phyloP scores from a whole-genome alignment of 495 filamentous ascomycete genomes.

The Trichoderma gamsii region DNA sequence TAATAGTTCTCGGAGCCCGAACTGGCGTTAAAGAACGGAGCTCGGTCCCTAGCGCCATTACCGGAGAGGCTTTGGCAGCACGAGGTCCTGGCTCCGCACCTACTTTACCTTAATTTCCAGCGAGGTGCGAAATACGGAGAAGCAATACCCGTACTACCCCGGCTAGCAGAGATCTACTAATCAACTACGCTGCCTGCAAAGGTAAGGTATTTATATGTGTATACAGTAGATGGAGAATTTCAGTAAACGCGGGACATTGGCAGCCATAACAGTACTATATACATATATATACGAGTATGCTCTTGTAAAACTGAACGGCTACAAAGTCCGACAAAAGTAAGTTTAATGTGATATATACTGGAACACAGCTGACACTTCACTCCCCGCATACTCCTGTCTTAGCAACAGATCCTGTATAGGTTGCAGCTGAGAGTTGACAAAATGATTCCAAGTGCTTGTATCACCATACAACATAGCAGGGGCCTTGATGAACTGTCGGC shows the following conservation, averaged over 20 bases:
- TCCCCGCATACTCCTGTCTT: conserved; percentile 73
- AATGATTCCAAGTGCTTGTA: conserved; percentile 98
- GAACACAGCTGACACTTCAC: conserved; percentile 80
- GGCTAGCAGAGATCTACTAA: too few species aligned
- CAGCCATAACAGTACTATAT: not conserved
- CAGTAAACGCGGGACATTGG: too few species aligned
- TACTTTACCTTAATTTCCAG: too few species aligned
- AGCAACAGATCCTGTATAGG: conserved; percentile 88
- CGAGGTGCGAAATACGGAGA: too few species aligned
- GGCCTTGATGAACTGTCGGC: conserved; percentile 79
- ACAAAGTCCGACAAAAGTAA: not conserved
- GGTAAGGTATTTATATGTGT: too few species aligned
- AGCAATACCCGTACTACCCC: too few species aligned
- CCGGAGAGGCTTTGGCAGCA: not conserved
- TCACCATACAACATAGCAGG: conserved; percentile 95
- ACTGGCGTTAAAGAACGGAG: not conserved
- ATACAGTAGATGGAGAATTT: too few species aligned
- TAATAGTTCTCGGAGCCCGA: conserved; percentile 4
- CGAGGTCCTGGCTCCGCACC: too few species aligned
- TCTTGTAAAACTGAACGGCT: not conserved
- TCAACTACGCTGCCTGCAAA: too few species aligned
- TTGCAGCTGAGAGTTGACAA: conserved; percentile 70
- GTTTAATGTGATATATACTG: not conserved
- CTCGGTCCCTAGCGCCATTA: not conserved
- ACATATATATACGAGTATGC: not conserved